These are phyloP conservation scores for Macrolepiota albuminosa DNA, from an alignment of 768 basidiomycete genomes.

Conservation along the genomic window DNA sequence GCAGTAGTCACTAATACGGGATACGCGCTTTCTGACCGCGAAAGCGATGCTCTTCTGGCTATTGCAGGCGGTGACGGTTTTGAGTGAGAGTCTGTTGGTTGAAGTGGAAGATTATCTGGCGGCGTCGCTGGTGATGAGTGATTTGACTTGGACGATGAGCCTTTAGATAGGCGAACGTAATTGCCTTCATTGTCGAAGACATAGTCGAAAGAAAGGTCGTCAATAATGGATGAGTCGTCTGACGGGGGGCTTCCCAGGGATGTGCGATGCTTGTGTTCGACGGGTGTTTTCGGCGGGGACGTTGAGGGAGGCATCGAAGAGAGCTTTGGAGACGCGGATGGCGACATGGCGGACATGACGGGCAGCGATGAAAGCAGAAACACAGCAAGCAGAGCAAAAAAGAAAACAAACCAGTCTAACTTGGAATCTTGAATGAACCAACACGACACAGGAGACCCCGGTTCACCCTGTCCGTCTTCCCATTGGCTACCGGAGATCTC, in stretches of 20 bases:
- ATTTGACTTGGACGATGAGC: slow-evolving; percentile 38
- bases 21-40: slow-evolving; percentile 64
- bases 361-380: slow-evolving; percentile 28
- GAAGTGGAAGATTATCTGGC: slow-evolving; percentile 29
- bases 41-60: slow-evolving; percentile 44
- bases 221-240: slow-evolving; percentile 56
- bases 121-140: slow-evolving; percentile 43
- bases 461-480: slow-evolving; percentile 7
- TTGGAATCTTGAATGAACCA: slow-evolving; percentile 9
- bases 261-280: slow-evolving; percentile 24
- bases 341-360: slow-evolving; percentile 14
- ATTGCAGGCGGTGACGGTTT: slow-evolving; percentile 36
- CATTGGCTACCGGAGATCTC: slow-evolving; percentile 16
- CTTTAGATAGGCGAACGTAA: slow-evolving; percentile 52
- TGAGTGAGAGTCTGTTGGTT: slow-evolving; percentile 35
- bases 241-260: slow-evolving; percentile 35
- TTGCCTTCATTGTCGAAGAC: slow-evolving; percentile 52
- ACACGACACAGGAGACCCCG: slow-evolving; percentile 32
- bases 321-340: slow-evolving; percentile 14
- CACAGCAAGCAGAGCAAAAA: slow-evolving; percentile 17
- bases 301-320: slow-evolving; percentile 21
- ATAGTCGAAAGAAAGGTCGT: slow-evolving; percentile 67
- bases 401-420: slow-evolving; percentile 9
- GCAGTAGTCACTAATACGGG: slow-evolving; percentile 34
- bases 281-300: slow-evolving; percentile 40